A percentile compares a stretch with the other conserved stretches of the same genome.
Conservation (phyloP, 2,329 filamentous ascomycete genomes). For the Botryotinia globosa region DNA sequence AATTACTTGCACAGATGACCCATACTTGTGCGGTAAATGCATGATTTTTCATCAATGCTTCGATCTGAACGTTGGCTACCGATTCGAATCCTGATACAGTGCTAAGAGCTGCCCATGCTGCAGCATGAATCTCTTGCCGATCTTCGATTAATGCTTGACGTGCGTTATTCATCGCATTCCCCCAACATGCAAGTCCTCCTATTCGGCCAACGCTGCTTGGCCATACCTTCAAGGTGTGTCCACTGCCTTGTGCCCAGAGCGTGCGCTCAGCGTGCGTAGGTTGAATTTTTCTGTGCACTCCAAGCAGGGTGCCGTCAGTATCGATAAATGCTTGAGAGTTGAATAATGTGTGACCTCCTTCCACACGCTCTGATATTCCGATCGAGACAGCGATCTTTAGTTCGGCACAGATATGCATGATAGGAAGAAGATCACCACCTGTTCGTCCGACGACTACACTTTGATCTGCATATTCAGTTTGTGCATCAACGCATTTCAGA, state of each 20-base stretch:
- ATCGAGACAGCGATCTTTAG: background rate
- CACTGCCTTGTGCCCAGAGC: conserved; percentile 8
- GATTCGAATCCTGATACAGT: background rate
- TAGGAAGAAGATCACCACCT: background rate
- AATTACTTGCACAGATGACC: conserved; percentile 44
- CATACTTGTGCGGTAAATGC: conserved; percentile 47
- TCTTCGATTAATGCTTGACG: conserved; percentile 8
- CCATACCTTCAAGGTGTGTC: background rate
- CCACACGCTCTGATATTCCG: conserved; percentile 3
- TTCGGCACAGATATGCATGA: conserved; percentile 1
- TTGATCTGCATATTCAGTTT: background rate
- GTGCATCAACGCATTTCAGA: background rate
- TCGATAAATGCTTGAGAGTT: conserved; percentile 9
- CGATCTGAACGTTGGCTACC: conserved; percentile 35
- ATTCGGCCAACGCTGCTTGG: background rate
- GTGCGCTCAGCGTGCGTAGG: background rate
- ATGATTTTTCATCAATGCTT: conserved; percentile 47
- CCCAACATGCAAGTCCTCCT: conserved; percentile 9
- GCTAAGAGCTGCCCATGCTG: background rate
- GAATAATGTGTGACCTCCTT: background rate
- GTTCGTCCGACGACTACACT: background rate
- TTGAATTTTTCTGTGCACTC: background rate
- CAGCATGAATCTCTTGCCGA: background rate
- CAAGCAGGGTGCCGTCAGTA: background rate
- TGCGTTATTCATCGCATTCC: conserved; percentile 1